Evolutionary conservation across 2,329 filamentous ascomycete genomes (phyloP).

Genomic region (Coleophoma cylindrospora): DNA sequence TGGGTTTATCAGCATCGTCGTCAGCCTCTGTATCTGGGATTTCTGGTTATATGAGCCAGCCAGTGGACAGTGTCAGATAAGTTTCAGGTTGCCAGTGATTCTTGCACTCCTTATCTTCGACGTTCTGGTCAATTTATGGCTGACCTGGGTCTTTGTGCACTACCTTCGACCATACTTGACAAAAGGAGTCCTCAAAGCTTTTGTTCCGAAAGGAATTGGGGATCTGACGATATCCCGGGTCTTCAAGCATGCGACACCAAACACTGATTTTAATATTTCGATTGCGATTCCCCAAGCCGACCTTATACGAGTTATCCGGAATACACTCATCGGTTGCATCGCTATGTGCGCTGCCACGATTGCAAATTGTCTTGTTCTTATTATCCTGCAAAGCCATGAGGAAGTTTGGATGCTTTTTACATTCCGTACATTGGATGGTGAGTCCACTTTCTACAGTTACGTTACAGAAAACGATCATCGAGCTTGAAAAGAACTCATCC

Average conservation of each 20-base stretch:
- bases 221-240: not conserved
- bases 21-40: constrained; percentile 2
- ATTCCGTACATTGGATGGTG: constrained; percentile 5
- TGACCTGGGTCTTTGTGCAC: not conserved
- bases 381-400: constrained; percentile 3
- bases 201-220: not conserved
- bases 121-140: not conserved
- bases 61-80: not conserved
- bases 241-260: not conserved
- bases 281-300: constrained; percentile 1
- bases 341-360: constrained; percentile 2
- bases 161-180: not conserved
- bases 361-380: constrained; percentile 3
- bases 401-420: constrained; percentile 4
- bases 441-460: not conserved
- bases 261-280: not conserved
- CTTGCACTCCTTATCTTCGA: not conserved
- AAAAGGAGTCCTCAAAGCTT: not conserved
- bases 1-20: constrained; percentile 1
- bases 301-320: constrained; percentile 3
- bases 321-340: constrained; percentile 4
- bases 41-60: not conserved
- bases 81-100: not conserved
- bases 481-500: not conserved
- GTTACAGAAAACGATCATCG: not conserved